Percentiles rank a stretch among this genome's conserved stretches.
Conservation (phyloP, 2,329 filamentous ascomycete species). For the Chalara sp. region DNA sequence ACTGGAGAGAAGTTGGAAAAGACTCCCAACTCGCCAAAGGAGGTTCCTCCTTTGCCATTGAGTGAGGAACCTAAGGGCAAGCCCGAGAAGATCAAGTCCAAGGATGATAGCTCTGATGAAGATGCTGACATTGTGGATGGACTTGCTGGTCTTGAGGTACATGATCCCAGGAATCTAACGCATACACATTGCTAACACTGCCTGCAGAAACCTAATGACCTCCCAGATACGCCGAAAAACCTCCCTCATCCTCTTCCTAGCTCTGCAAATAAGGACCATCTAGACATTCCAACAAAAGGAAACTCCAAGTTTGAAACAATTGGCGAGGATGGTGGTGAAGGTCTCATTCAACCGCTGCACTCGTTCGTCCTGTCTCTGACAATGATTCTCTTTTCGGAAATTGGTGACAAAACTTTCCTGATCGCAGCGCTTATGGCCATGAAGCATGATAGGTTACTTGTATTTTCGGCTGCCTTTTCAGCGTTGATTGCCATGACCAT, state of each 20-base stretch:
- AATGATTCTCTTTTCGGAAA: slow-evolving; percentile 95
- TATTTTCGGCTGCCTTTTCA: slow-evolving; percentile 91
- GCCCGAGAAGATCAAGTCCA: slow-evolving; percentile 23
- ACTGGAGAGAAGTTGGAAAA: slow-evolving; percentile 63
- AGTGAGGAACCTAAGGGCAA: slow-evolving; percentile 68
- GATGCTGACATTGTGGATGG: slow-evolving; percentile 20
- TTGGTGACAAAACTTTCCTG: slow-evolving; percentile 97
- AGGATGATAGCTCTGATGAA: slow-evolving; percentile 30
- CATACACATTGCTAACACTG: slow-evolving; percentile 9
- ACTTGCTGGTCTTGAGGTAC: slow-evolving; percentile 51
- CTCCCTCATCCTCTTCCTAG: slow-evolving; percentile 63
- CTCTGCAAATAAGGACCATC: slow-evolving; percentile 57
- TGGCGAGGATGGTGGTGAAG: slow-evolving; percentile 41
- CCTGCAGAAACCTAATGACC: slow-evolving; percentile 67
- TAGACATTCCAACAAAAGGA: slow-evolving; percentile 42
- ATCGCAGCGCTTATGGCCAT: slow-evolving; percentile 98
- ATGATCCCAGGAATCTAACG: slow-evolving; percentile 9
- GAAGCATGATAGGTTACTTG: slow-evolving; percentile 89
- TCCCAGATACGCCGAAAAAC: slow-evolving; percentile 73
- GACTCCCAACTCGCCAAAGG: slow-evolving; percentile 77
- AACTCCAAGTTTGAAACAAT: slow-evolving; percentile 25
- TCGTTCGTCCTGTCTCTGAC: slow-evolving; percentile 88
- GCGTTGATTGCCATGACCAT: slow-evolving; percentile 93
- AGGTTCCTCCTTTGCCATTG: slow-evolving; percentile 73
- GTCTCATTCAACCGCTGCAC: slow-evolving; percentile 73